Evolutionary conservation across 2,329 filamentous ascomycete species (phyloP).

Genomic region (Tympanopsis confertula): DNA sequence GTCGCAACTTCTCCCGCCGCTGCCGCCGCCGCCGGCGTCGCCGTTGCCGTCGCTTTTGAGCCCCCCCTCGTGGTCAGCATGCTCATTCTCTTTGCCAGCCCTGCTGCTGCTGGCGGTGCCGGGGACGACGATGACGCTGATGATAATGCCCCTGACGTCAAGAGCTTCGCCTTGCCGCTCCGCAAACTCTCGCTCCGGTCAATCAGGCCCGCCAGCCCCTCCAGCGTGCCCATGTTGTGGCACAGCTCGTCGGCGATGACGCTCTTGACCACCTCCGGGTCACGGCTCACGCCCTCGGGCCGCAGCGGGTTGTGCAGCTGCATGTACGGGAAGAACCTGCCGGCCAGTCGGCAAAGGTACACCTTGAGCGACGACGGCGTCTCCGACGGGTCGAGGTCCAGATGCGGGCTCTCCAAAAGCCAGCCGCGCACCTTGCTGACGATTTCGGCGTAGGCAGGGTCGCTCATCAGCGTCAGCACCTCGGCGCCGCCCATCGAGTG

Average conservation of each 20-base stretch:
- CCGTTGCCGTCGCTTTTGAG: too few species aligned
- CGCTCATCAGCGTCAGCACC: slow-evolving; percentile 48
- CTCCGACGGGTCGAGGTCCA: slow-evolving; percentile 56
- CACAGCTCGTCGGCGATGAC: slow-evolving; percentile 58
- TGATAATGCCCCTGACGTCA: too few species aligned
- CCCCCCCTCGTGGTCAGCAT: not conserved
- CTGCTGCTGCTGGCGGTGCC: too few species aligned
- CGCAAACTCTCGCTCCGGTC: slow-evolving; percentile 57
- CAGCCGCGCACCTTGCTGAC: slow-evolving; percentile 57
- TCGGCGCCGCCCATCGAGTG: slow-evolving; percentile 87
- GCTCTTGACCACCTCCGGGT: slow-evolving; percentile 47
- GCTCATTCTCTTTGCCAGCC: too few species aligned
- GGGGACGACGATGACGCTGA: slow-evolving; percentile 4
- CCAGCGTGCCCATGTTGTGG: slow-evolving; percentile 78
- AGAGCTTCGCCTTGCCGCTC: slow-evolving; percentile 37
- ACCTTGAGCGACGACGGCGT: slow-evolving; percentile 55
- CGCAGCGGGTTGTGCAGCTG: slow-evolving; percentile 60
- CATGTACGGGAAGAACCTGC: slow-evolving; percentile 52
- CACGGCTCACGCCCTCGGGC: slow-evolving; percentile 52
- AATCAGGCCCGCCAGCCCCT: slow-evolving; percentile 66
- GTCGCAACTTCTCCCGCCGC: slow-evolving; percentile 24
- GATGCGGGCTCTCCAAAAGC: slow-evolving; percentile 67
- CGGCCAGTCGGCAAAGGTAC: slow-evolving; percentile 53
- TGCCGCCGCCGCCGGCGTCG: slow-evolving; percentile 17
- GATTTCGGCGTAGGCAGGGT: slow-evolving; percentile 37